phyloP scores from a whole-genome alignment of 2,329 filamentous ascomycete genomes.

The Alternaria sp. region DNA sequence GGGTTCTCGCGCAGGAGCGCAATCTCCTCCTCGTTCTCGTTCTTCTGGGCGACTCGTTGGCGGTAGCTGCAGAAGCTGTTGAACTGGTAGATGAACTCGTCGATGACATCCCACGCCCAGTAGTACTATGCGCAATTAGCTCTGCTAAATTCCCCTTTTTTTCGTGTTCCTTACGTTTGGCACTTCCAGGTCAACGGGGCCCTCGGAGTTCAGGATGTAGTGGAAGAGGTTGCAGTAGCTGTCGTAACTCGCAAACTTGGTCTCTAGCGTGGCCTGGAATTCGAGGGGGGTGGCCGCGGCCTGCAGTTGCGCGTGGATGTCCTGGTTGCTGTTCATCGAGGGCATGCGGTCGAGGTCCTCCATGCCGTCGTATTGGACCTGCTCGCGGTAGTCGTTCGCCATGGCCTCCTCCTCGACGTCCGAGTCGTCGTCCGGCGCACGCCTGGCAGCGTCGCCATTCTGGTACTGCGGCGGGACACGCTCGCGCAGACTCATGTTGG shows the following conservation, averaged over 20 bases:
- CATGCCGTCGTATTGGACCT: slow-evolving; percentile 91
- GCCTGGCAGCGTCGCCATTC: slow-evolving; percentile 48
- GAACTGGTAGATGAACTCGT: slow-evolving; percentile 99
- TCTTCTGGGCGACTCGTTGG: slow-evolving; percentile 83
- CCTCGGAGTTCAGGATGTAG: slow-evolving; percentile 98
- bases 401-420: slow-evolving; percentile 96
- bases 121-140: slow-evolving; percentile 71
- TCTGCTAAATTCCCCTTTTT: background rate
- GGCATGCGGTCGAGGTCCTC: slow-evolving; percentile 77
- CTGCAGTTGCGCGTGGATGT: slow-evolving; percentile 89
- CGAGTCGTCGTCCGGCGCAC: slow-evolving; percentile 73
- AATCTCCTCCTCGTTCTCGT: slow-evolving; percentile 89
- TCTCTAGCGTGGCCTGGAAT: slow-evolving; percentile 92
- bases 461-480: slow-evolving; percentile 42
- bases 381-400: slow-evolving; percentile 91
- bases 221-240: slow-evolving; percentile 99
- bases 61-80: slow-evolving; percentile 99
- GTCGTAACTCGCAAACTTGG: slow-evolving; percentile 99
- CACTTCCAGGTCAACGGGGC: slow-evolving; percentile 95
- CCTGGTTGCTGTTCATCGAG: slow-evolving; percentile 73
- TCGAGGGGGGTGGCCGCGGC: slow-evolving; percentile 94
- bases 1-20: slow-evolving; percentile 92
- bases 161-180: slow-evolving; percentile 76
- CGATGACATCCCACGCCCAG: slow-evolving; percentile 99
- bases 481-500: slow-evolving; percentile 30